Base-by-base conservation (phyloP, 1,284 basidiomycete species). In the Malassezia slooffiae region DNA sequence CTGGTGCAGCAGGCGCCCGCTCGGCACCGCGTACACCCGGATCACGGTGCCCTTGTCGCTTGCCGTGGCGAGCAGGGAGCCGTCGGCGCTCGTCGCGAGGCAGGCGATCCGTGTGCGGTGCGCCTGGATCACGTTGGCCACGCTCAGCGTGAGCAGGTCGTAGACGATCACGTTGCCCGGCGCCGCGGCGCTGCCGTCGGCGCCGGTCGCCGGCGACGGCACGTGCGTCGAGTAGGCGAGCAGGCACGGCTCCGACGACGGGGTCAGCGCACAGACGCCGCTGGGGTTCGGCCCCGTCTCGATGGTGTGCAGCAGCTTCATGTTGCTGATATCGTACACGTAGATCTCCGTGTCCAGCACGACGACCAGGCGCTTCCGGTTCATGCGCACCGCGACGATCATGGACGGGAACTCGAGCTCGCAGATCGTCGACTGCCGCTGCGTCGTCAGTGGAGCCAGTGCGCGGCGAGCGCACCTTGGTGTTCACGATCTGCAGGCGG, bases 371-470 rank as follows among this genome's bases (percentile, higher is more conserved):
- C 89, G 83, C 72, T 93, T 89, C 44, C 93, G 78, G 73, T 99
- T 97, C 64, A 99, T 78, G 73, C 93, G 95, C 68, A 97, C 90
- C 5, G 85, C 81, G 21, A 96, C 79, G 47, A 99, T 90, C 1
- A 88, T 86, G 1, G 88, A 89, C 0, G 91, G 91, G 70, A 97
- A 99, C 13, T 91, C 78, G 16, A 97, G 80, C 69, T 97, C 91
- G 79, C 93, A 97, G 54, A 99, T 99, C 75, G 90, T 91, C 16
- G 86, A 91, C 77, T 96, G 87, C 22, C 91, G 81, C 85, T 95
- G 95, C 9, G 50, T n/a, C n/a, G n/a, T n/a, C n/a, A n/a, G n/a
- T n/a, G n/a, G n/a, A n/a, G 38, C 8, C 5, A 21, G 32, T 21
- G n/a, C 29, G 5, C 29, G 10, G 15, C 9, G 8, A 10, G 6